Conservation (phyloP, 2,329 filamentous ascomycete genomes). For the Beauveria sp. region DNA sequence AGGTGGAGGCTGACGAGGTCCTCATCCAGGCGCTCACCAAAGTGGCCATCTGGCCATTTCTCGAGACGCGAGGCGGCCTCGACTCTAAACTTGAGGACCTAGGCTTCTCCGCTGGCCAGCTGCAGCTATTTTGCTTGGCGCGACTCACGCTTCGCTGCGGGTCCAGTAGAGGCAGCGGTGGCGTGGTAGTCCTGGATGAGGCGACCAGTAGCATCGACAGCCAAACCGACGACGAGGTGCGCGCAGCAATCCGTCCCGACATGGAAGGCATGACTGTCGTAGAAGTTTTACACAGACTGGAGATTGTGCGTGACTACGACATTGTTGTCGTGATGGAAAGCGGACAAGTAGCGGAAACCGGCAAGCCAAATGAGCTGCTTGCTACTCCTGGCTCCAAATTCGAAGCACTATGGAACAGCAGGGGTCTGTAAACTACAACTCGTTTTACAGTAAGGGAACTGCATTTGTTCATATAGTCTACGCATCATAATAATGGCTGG, state of each 20-base stretch:
- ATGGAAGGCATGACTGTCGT: conserved; percentile 21
- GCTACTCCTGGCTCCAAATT: conserved; percentile 14
- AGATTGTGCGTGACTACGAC: conserved; percentile 21
- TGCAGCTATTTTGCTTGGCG: conserved; percentile 41
- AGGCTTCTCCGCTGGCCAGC: conserved; percentile 34
- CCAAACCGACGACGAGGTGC: conserved; percentile 21
- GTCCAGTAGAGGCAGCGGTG: conserved; percentile 6
- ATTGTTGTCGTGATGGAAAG: conserved; percentile 21
- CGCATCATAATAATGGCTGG: no score
- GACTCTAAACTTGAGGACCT: conserved; percentile 25
- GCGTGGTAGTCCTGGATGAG: conserved; percentile 26
- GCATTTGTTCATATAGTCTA: no score
- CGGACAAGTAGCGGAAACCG: conserved; percentile 20
- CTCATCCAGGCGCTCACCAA: conserved; percentile 35
- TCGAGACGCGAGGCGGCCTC: conserved; percentile 31
- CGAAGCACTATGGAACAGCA: conserved; percentile 16
- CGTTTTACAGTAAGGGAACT: no score
- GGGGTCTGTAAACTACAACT: neutral
- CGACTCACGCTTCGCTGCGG: conserved; percentile 31
- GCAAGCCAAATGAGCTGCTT: conserved; percentile 19
- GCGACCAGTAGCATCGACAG: conserved; percentile 25
- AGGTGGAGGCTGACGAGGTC: conserved; percentile 26
- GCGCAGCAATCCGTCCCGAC: conserved; percentile 15
- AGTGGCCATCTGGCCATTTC: conserved; percentile 31
- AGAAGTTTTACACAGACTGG: conserved; percentile 23